phyloP scores from a whole-genome alignment of 805 yeast species.

The Starmerella khaoyaiensis region DNA sequence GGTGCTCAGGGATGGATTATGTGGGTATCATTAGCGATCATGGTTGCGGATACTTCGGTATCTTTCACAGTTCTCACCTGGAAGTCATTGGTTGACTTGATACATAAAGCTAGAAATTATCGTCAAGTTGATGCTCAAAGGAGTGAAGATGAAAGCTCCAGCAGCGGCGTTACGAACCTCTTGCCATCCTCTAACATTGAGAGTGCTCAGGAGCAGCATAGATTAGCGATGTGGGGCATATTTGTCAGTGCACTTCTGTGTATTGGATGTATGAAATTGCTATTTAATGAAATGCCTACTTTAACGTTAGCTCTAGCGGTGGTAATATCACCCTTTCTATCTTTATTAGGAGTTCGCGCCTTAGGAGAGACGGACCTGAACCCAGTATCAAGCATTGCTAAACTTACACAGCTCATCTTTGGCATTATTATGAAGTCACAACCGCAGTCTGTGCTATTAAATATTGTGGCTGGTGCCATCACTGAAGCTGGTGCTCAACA shows the following conservation, averaged over 20 bases:
- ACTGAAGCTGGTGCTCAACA: constrained; percentile 99
- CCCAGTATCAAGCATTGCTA: constrained; percentile 95
- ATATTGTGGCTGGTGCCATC: constrained; percentile 87
- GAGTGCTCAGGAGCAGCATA: constrained; percentile 10
- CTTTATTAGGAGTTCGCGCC: constrained; percentile 83
- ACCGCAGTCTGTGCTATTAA: constrained; percentile 72
- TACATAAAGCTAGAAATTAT: neutral
- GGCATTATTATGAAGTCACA: constrained; percentile 69
- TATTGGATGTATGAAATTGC: constrained; percentile 44
- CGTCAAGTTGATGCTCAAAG: no score
- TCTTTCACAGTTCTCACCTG: constrained; percentile 37
- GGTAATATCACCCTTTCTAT: constrained; percentile 59
- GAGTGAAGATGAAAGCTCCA: no score
- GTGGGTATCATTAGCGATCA: constrained; percentile 84
- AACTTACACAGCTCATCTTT: constrained; percentile 76
- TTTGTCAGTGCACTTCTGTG: constrained; percentile 55
- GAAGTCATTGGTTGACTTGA: constrained; percentile 3
- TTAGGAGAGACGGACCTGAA: constrained; percentile 93
- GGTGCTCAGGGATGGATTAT: constrained; percentile 97
- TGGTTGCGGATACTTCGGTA: constrained; percentile 84
- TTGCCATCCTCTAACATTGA: constrained; percentile 4
- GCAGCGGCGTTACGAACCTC: neutral
- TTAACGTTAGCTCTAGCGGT: constrained; percentile 59
- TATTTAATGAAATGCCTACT: constrained; percentile 59
- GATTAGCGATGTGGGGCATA: constrained; percentile 39